These are phyloP conservation scores for Coemansia sp. DNA, from an alignment of 192 early-diverging fungal species.

Conservation along the genomic window DNA sequence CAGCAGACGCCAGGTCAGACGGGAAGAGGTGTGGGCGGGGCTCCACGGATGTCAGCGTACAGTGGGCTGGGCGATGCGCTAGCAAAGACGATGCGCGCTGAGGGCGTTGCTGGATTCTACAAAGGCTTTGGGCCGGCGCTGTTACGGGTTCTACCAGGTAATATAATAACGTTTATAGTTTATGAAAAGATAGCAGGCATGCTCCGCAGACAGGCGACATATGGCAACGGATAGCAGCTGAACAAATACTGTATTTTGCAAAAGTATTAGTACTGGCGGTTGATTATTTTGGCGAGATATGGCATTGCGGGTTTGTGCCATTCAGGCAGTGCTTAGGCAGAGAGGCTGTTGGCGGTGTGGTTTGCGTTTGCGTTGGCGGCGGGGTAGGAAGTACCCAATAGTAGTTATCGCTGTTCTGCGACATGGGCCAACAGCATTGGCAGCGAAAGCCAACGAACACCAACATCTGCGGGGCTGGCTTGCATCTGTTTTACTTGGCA, in stretches of 20 bases:
- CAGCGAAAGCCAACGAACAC: too few species aligned
- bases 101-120: constrained; percentile 84
- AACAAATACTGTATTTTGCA: too few species aligned
- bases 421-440: too few species aligned
- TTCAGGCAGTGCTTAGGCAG: too few species aligned
- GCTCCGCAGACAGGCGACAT: constrained; percentile 56
- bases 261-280: too few species aligned
- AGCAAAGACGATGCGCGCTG: constrained; percentile 66
- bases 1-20: constrained; percentile 62
- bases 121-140: constrained; percentile 89
- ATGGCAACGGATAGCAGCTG: not conserved
- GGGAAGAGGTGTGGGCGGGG: constrained; percentile 30
- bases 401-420: too few species aligned
- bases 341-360: too few species aligned
- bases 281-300: too few species aligned
- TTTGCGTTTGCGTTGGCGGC: not conserved
- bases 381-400: too few species aligned
- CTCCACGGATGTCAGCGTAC: constrained; percentile 57
- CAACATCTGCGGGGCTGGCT: too few species aligned
- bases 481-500: too few species aligned
- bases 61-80: constrained; percentile 70
- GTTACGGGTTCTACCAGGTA: constrained; percentile 88
- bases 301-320: too few species aligned
- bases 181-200: constrained; percentile 77
- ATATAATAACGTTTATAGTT: constrained; percentile 93